Base-by-base conservation (phyloP, 495 filamentous ascomycete genomes). In the Friedmanniomyces endolithicus region DNA sequence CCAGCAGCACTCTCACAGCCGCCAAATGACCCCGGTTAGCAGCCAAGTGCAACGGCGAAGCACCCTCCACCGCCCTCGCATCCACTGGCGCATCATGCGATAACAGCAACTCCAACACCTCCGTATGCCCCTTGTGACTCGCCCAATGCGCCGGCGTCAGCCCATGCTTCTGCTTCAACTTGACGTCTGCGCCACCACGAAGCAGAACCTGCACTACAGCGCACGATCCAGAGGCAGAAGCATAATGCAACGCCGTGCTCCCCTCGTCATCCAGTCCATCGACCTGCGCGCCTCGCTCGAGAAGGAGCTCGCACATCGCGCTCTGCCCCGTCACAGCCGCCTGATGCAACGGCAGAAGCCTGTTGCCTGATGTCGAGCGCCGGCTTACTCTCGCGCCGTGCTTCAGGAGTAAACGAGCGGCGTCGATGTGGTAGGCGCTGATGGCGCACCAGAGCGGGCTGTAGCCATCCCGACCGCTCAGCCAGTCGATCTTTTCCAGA, bases 201-300 rank as follows among this genome's bases (percentile, higher is more conserved):
- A 59, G 39, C 20, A 63, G 24, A 12, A 55, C 52, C 25, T 45
- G 22, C 2, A 58, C 59, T 0, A 50, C 48, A 17, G 25, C 23
- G 9, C 34, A 11, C 11, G 47, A 52, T 7, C 53, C 52, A 6
- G 25, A 41, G 3, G 57, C 45, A 1, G 53, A 48, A 0, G 61
- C 52, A 40, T 53, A 63, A 35, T 60, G 61, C 24, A 63, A 41
- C 11, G 61, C 19, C 11, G 61, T 63, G 22, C 52, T 50, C 2
- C 19, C 12, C 6, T 54, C 53, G 14, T 43, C 56, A 27, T 61
- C 58, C 16, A 35, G 2, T 2, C 37, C 31, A 31, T 57, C 53
- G 22, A 57, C 54, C 12, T 49, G 48, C n/a, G 58, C 54, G 11
- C 58, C 58, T 2, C 44, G 48, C 17, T 52, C 53, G 6, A 53